These are phyloP conservation scores for Aspergillus tanneri DNA, from an alignment of 2,329 filamentous ascomycete species.

Conservation along the genomic window DNA sequence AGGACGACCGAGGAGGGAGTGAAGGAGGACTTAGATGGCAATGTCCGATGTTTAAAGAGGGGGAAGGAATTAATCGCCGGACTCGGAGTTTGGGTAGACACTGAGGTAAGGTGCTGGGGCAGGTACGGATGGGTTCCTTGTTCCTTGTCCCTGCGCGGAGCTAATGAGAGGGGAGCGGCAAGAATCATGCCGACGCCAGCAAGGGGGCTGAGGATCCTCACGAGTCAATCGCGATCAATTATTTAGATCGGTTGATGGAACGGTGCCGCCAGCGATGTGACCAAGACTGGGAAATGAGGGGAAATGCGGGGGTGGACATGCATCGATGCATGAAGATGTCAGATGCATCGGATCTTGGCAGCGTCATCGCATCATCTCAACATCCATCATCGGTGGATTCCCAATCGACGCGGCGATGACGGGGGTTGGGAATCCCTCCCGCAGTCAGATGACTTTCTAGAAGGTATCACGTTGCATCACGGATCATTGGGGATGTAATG, in stretches of 20 bases:
- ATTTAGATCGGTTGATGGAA: constrained; percentile 11
- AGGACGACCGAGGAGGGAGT: background rate
- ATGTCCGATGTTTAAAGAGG: constrained; percentile 7
- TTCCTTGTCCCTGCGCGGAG: background rate
- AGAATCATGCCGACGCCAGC: background rate
- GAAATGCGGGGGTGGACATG: constrained; percentile 4
- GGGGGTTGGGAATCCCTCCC: too few species aligned
- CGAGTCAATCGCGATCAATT: constrained; percentile 10
- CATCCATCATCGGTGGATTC: too few species aligned
- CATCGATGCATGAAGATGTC: constrained; percentile 1
- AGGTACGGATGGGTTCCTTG: background rate
- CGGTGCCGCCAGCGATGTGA: constrained; percentile 15
- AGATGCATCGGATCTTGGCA: too few species aligned
- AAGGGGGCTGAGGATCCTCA: constrained; percentile 14
- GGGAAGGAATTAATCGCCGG: constrained; percentile 2
- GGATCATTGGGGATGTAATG: too few species aligned
- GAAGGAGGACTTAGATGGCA: too few species aligned
- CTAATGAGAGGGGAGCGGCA: background rate
- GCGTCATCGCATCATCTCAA: too few species aligned
- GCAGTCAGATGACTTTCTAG: too few species aligned
- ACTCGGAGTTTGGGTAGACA: background rate
- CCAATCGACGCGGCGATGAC: too few species aligned
- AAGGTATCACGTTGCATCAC: too few species aligned
- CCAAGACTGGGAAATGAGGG: constrained; percentile 9
- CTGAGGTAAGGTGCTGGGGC: too few species aligned